A percentile compares a stretch with the other conserved stretches of the same genome.
phyloP scores from a whole-genome alignment of 1,139 yeast species.

The Diutina ranongensis region DNA sequence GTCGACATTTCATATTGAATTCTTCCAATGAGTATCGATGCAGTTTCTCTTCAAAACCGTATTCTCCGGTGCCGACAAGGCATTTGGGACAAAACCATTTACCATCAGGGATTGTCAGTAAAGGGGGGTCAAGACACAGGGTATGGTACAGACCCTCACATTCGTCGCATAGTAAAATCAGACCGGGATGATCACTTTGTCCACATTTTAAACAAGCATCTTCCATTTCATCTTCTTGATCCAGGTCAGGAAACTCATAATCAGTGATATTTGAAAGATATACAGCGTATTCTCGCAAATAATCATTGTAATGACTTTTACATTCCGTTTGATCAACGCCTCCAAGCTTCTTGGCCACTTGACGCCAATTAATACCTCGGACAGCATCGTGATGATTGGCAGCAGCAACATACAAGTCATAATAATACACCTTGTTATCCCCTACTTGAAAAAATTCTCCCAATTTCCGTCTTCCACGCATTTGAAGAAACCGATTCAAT shows the following conservation, averaged over 20 bases:
- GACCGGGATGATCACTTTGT: constrained; percentile 33
- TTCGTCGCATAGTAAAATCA: constrained; percentile 55
- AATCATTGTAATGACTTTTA: constrained; percentile 20
- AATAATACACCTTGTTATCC: constrained; percentile 24
- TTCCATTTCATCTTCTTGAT: constrained; percentile 16
- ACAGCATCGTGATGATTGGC: constrained; percentile 14
- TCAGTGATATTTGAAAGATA: constrained; percentile 21
- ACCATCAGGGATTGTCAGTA: constrained; percentile 37
- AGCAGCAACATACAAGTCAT: constrained; percentile 44
- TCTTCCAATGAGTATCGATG: constrained; percentile 47
- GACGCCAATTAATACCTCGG: constrained; percentile 21
- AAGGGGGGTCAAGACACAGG: constrained; percentile 47
- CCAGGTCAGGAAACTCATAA: constrained; percentile 13
- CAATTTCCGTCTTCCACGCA: constrained; percentile 24
- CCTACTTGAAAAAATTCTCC: constrained; percentile 11
- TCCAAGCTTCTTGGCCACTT: constrained; percentile 18
- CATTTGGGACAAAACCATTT: constrained; percentile 80
- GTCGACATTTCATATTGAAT: constrained; percentile 47
- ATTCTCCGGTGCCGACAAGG: constrained; percentile 76
- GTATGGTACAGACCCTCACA: constrained; percentile 63
- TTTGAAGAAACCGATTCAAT: constrained; percentile 42
- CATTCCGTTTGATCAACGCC: constrained; percentile 15
- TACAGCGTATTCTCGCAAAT: constrained; percentile 33
- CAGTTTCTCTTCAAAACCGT: constrained; percentile 71
- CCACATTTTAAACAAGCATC: constrained; percentile 47